phyloP scores from a whole-genome alignment of 2,329 filamentous ascomycete species.

The Shiraia sp. region DNA sequence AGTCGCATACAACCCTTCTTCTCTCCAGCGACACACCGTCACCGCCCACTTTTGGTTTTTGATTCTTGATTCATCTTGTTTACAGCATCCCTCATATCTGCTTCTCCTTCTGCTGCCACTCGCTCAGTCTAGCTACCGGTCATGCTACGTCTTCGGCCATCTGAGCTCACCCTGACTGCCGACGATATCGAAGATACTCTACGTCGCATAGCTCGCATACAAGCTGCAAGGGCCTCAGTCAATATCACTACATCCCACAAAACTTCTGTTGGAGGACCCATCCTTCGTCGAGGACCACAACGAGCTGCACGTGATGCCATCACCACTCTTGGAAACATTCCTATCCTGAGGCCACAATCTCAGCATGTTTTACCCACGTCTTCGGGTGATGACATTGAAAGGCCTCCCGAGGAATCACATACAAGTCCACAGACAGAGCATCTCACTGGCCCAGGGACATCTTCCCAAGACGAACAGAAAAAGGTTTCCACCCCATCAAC shows the following conservation, averaged over 20 bases:
- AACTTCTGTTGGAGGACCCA: conserved; percentile 15
- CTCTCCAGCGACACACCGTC: not conserved
- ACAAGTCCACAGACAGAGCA: conserved; percentile 6
- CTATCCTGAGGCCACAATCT: conserved; percentile 24
- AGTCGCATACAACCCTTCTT: not conserved
- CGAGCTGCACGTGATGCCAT: conserved; percentile 37
- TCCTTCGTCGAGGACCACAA: conserved; percentile 34
- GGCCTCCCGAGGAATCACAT: conserved; percentile 1
- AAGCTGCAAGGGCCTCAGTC: conserved; percentile 10
- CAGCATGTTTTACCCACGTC: conserved; percentile 26
- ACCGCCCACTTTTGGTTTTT: conserved; percentile 18
- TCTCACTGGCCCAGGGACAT: not conserved
- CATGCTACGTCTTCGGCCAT: conserved; percentile 43
- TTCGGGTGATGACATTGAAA: conserved; percentile 19
- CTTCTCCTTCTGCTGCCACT: conserved; percentile 12
- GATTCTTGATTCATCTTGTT: conserved; percentile 11
- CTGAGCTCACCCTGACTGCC: conserved; percentile 42
- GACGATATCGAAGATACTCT: conserved; percentile 42
- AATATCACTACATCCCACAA: conserved; percentile 6
- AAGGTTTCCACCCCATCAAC: conserved; percentile 4
- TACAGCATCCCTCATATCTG: conserved; percentile 4
- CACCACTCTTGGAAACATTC: conserved; percentile 27
- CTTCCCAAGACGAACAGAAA: conserved; percentile 2
- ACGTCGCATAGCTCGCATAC: conserved; percentile 34
- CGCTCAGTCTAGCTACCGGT: conserved; percentile 5